These are phyloP conservation scores for Solanum sparsipilum DNA, from an alignment of 257 asterid species.

Conservation along the genomic window DNA sequence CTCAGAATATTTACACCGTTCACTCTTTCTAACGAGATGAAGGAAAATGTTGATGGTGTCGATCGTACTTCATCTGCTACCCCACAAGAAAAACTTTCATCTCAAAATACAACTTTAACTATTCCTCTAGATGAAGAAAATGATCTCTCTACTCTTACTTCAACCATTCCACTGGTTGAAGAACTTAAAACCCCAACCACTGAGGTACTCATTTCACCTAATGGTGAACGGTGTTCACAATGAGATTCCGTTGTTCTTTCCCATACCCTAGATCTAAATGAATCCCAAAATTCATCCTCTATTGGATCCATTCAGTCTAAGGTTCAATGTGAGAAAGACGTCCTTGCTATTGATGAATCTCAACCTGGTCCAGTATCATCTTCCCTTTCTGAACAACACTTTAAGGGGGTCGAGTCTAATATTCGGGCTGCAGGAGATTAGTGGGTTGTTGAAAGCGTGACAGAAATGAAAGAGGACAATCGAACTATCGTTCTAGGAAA, in stretches of 20 bases:
- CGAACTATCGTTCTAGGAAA: neutral
- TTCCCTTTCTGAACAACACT: neutral
- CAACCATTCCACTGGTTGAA: no score
- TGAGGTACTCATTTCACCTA: no score
- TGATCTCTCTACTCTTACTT: no score
- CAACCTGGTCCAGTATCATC: neutral
- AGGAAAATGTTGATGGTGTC: no score
- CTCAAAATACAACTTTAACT: no score
- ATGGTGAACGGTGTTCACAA: neutral
- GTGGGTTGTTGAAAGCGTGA: neutral
- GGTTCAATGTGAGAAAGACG: neutral
- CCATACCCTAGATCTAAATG: neutral
- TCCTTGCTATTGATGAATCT: neutral
- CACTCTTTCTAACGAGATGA: no score
- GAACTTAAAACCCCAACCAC: no score
- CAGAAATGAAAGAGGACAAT: no score
- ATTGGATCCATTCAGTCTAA: neutral
- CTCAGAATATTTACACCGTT: no score
- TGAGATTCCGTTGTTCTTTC: neutral
- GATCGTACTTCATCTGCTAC: no score
- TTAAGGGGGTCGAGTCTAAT: neutral
- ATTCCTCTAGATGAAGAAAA: no score
- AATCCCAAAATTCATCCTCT: neutral
- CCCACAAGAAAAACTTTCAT: no score
- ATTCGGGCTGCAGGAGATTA: rapidly evolving